Base-by-base conservation (phyloP, 768 basidiomycete species). In the Leccinellum rugosiceps region DNA sequence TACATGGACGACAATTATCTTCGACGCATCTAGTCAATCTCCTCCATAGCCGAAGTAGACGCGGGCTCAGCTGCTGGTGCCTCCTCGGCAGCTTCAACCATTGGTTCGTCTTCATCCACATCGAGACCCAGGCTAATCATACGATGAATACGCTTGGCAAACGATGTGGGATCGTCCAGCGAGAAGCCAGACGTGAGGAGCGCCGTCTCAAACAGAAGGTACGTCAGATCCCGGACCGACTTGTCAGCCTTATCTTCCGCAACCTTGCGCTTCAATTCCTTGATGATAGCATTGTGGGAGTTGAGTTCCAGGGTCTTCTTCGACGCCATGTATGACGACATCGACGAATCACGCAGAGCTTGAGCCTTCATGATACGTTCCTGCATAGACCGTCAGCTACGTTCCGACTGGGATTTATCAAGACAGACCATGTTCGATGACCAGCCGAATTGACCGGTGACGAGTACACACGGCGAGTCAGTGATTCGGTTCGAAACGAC, bases 281-380 rank as follows among this genome's bases (percentile, higher is more conserved):
- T 94, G 78, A 99, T 80, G 78, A 98, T 96, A 44, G 91, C 77
- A 79, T 98, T 94, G 63, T 72, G 75, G 32, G 93, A 89, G 84
- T 98, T 97, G 63, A 98, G 84, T 79, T 98, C 96, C 60, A 98
- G 84, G 9, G 95, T 97, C 88, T 97, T 97, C 83, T 95, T 95
- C 59, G 88, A 91, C 28, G 93, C 92, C 96, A 98, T 98, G 83
- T 98, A 98, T 25, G 94, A 96, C 25, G 94, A 97, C 95, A 96
- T 96, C 59, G 90, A 93, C 17, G 92, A 92, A 74, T 96, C 94
- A 61, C 94, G 91, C 56, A 96, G 85, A 30, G 95, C 95, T 77
- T 98, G 95, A 13, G 96, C 94, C 78, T 96, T 96, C 96, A 98
- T 98, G 81, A 98, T 97, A 76, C 95, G 88, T 75, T 95, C 91